These are phyloP conservation scores for Marsdenia floribunda DNA, from an alignment of 257 asterid genomes.

Conservation along the genomic window DNA sequence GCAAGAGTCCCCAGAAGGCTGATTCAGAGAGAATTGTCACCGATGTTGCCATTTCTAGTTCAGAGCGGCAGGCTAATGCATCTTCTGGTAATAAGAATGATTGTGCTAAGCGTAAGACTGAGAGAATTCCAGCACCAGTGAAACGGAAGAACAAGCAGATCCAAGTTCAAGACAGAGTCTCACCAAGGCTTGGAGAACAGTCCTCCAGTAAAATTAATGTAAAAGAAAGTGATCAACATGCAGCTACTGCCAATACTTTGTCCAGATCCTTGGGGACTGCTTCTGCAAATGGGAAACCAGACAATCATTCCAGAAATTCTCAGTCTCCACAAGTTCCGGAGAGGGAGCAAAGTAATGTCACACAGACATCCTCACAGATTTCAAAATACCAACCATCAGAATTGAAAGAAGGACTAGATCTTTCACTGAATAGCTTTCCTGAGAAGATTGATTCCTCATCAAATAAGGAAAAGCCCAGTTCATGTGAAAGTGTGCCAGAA, in stretches of 20 bases:
- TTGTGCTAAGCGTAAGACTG: constrained; percentile 26
- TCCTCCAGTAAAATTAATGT: not conserved
- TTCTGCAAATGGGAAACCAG: constrained; percentile 1
- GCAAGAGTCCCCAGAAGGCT: constrained; percentile 25
- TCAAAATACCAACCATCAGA: not conserved
- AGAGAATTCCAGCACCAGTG: constrained; percentile 21
- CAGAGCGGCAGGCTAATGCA: constrained; percentile 34
- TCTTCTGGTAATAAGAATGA: constrained; percentile 21
- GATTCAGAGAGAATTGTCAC: constrained; percentile 25
- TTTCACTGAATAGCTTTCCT: constrained; percentile 46
- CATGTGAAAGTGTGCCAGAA: constrained; percentile 4
- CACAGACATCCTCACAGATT: constrained; percentile 3
- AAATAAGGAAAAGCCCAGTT: constrained; percentile 14
- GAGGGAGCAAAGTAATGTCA: constrained; percentile 1
- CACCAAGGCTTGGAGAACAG: constrained; percentile 16
- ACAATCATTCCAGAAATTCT: not conserved
- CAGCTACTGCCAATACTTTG: not conserved
- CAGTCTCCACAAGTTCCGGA: constrained; percentile 5
- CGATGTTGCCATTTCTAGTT: constrained; percentile 27
- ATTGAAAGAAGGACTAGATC: constrained; percentile 40
- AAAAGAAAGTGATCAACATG: constrained; percentile 5
- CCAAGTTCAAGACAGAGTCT: constrained; percentile 22
- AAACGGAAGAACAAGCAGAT: constrained; percentile 26
- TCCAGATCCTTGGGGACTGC: not conserved
- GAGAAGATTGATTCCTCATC: constrained; percentile 23